Evolutionary conservation across 2,329 filamentous ascomycete genomes (phyloP).

Genomic region (Aspergillus uvarum): DNA sequence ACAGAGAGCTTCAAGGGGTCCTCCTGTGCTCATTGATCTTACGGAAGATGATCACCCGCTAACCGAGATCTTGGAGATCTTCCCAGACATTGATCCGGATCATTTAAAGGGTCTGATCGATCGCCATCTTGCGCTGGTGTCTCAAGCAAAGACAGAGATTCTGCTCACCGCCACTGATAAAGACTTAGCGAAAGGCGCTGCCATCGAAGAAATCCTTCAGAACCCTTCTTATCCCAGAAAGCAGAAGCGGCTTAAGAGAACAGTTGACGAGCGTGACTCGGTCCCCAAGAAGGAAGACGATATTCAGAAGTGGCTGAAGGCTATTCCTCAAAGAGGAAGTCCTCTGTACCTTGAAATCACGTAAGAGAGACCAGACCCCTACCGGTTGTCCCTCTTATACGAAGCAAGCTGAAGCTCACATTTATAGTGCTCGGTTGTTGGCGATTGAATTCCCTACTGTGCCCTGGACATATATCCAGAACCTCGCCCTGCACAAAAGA

Average conservation of each 20-base stretch:
- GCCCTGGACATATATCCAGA: conserved; percentile 39
- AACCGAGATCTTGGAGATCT: conserved; percentile 41
- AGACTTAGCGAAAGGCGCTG: conserved; percentile 23
- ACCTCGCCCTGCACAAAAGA: conserved; percentile 30
- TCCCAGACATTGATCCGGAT: conserved; percentile 49
- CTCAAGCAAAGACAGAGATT: background rate
- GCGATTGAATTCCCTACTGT: conserved; percentile 38
- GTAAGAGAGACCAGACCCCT: conserved; percentile 15
- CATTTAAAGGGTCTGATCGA: conserved; percentile 43
- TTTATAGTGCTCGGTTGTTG: conserved; percentile 3
- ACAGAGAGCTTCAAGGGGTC: background rate
- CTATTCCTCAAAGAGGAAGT: conserved; percentile 26
- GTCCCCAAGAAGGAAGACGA: conserved; percentile 20
- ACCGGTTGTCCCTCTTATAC: background rate
- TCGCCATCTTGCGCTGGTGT: conserved; percentile 2
- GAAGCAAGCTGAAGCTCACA: background rate
- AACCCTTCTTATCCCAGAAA: conserved; percentile 45
- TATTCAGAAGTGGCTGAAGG: conserved; percentile 29
- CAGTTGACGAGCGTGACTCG: conserved; percentile 28
- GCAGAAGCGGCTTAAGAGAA: conserved; percentile 37
- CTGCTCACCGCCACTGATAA: background rate
- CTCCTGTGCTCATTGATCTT: background rate
- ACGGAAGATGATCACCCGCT: conserved; percentile 25
- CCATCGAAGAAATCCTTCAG: conserved; percentile 46
- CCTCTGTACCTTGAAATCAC: conserved; percentile 21